phyloP scores from a whole-genome alignment of 257 asterid genomes.

The Solanum phureja region DNA sequence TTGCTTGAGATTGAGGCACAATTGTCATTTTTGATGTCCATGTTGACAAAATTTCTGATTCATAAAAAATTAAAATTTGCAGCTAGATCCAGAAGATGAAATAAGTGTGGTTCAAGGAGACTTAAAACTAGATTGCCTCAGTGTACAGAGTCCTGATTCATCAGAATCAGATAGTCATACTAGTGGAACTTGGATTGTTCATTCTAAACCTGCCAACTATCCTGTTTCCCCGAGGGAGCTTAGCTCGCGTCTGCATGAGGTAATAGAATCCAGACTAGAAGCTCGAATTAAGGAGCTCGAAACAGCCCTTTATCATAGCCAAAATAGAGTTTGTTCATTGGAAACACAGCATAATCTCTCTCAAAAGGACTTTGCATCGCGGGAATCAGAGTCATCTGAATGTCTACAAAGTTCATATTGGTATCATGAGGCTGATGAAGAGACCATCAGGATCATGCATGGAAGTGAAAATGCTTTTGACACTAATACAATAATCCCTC shows the following conservation, averaged over 20 bases:
- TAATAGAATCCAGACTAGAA: conserved; percentile 49
- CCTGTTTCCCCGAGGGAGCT: conserved; percentile 58
- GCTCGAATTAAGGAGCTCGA: conserved; percentile 49
- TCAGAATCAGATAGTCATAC: conserved; percentile 16
- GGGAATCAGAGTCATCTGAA: conserved; percentile 20
- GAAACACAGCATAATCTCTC: conserved; percentile 13
- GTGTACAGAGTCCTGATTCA: background rate
- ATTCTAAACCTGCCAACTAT: conserved; percentile 33
- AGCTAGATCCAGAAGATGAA: conserved; percentile 43
- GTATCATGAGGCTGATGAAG: background rate
- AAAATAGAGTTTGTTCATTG: conserved; percentile 8
- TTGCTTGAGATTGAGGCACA: background rate
- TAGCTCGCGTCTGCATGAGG: conserved; percentile 47
- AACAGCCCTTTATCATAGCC: conserved; percentile 26
- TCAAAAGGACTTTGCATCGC: conserved; percentile 4
- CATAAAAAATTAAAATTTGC: background rate
- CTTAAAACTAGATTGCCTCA: conserved; percentile 12
- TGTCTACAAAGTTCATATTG: conserved; percentile 13
- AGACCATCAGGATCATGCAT: background rate
- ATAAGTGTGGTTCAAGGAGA: conserved; percentile 31
- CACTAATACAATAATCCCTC: background rate
- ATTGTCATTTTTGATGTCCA: background rate
- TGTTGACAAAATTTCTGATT: background rate
- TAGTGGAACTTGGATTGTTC: conserved; percentile 2
- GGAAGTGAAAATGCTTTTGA: background rate